A percentile compares a stretch with the other conserved stretches of the same genome.
These are phyloP conservation scores for Fusarium camptoceras DNA, from an alignment of 2,329 filamentous ascomycete species.

Conservation along the genomic window DNA sequence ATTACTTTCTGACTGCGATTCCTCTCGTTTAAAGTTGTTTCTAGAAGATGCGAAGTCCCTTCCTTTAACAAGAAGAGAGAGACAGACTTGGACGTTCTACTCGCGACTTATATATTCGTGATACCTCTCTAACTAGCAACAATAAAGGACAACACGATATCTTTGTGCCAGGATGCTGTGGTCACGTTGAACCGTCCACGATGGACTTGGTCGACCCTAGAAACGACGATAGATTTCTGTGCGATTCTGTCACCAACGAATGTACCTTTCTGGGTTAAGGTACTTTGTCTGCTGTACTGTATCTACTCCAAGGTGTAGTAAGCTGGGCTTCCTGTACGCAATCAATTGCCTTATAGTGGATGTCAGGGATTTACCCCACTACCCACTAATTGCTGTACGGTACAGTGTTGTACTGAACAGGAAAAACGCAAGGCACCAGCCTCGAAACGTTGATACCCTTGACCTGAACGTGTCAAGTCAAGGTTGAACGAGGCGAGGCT, in stretches of 20 bases:
- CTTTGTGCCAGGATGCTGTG: constrained; percentile 10
- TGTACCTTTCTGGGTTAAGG: neutral
- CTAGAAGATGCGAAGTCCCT: constrained; percentile 25
- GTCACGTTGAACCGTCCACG: constrained; percentile 22
- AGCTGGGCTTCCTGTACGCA: constrained; percentile 20
- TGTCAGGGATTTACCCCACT: constrained; percentile 36
- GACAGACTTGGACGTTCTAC: neutral
- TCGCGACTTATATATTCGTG: constrained; percentile 12
- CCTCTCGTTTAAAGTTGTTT: constrained; percentile 18
- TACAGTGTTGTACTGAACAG: neutral
- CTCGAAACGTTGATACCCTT: constrained; percentile 12
- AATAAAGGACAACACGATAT: neutral
- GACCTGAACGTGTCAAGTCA: constrained; percentile 10
- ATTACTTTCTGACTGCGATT: constrained; percentile 15
- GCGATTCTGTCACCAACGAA: constrained; percentile 34
- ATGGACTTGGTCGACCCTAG: constrained; percentile 25
- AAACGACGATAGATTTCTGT: constrained; percentile 41
- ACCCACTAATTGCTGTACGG: neutral
- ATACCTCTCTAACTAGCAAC: neutral
- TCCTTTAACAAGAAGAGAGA: neutral
- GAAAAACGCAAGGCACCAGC: constrained; percentile 24
- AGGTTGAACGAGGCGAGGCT: constrained; percentile 1
- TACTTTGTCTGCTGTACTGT: neutral
- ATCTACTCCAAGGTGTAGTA: neutral
- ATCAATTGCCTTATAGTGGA: constrained; percentile 29